These are phyloP conservation scores for Trichoderma sp. DNA, from an alignment of 2,329 filamentous ascomycete species.

Conservation along the genomic window DNA sequence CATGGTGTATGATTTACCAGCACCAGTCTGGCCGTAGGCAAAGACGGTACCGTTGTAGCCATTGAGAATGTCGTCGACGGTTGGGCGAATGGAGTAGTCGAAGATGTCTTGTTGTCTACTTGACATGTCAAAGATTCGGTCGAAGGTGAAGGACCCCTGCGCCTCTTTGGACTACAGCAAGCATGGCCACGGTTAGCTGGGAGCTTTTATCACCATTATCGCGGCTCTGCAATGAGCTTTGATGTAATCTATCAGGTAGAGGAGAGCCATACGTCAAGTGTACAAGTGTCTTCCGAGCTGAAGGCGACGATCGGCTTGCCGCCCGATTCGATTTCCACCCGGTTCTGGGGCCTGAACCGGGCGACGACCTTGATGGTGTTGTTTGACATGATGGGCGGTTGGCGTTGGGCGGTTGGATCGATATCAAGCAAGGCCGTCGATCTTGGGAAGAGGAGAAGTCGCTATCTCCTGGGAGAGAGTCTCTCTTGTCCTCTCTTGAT, in stretches of 20 bases:
- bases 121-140: conserved; percentile 94
- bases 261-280: conserved; percentile 66
- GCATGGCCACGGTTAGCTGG: conserved; percentile 18
- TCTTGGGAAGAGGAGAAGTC: conserved; percentile 34
- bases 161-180: conserved; percentile 79
- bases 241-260: neutral
- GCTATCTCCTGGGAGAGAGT: conserved; percentile 9
- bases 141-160: conserved; percentile 89
- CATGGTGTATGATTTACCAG: conserved; percentile 99
- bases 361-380: conserved; percentile 88
- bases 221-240: neutral
- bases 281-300: conserved; percentile 85
- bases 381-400: conserved; percentile 56
- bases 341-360: conserved; percentile 97
- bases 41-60: conserved; percentile 99
- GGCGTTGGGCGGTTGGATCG: conserved; percentile 29
- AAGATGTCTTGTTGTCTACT: conserved; percentile 93
- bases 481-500: conserved; percentile 16
- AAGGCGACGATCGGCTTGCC: conserved; percentile 92
- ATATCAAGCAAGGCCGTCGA: conserved; percentile 34
- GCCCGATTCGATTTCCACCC: conserved; percentile 84
- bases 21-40: conserved; percentile 96
- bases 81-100: conserved; percentile 94
- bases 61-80: conserved; percentile 97
- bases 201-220: neutral